Evolutionary conservation across 2,329 filamentous ascomycete genomes (phyloP), one percentile per base, ranked within the genome.

Genomic region (Meredithiella fracta): DNA sequence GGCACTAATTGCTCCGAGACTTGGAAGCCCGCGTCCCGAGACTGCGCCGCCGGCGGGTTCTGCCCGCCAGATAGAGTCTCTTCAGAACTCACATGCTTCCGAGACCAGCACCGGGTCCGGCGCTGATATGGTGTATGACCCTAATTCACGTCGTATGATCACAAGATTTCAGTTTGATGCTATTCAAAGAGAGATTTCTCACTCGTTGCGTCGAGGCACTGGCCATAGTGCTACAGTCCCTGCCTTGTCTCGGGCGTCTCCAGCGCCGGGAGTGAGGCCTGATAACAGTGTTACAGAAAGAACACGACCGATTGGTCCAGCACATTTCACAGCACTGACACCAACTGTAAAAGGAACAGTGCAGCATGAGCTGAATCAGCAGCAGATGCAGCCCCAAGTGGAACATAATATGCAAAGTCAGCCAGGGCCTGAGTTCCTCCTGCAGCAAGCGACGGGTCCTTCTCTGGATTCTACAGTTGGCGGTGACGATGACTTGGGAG

Each of bases 91-190:
- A 34, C 29, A 34, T 34, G 29, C 29, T 34, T 34, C 29, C 11
- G 29, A 34, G n/a, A n/a, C n/a, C n/a, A n/a, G n/a, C n/a, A 34
- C 11, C 29, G 11, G 11, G 29, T 34, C 29, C 26, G 26, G 69
- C 44, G 68, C 72, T 44, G 63, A 73, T 60, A 62, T 85, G 65
- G 75, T 84, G 50, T 80, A 81, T 62, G 80, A 83, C 60, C 72
- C 79, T n/a, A 82, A 83, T 61, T 81, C 80, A 15, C 73, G 80
- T 61, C 75, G 80, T 58, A 80, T 82, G 72, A 71, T 83, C 2
- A 72, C 75, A 2, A 72, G 67, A 29, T 58, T 55, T 9, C 47
- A 58, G 34, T 51, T 59, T 11, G 40, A 56, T 20, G 59, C 55
- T 22, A 38, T 56, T 22, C 47, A 58, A 23, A 47, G 26, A 9